These are phyloP conservation scores for Hortiboletus flavorubellus DNA, from an alignment of 768 basidiomycete genomes.

Conservation along the genomic window DNA sequence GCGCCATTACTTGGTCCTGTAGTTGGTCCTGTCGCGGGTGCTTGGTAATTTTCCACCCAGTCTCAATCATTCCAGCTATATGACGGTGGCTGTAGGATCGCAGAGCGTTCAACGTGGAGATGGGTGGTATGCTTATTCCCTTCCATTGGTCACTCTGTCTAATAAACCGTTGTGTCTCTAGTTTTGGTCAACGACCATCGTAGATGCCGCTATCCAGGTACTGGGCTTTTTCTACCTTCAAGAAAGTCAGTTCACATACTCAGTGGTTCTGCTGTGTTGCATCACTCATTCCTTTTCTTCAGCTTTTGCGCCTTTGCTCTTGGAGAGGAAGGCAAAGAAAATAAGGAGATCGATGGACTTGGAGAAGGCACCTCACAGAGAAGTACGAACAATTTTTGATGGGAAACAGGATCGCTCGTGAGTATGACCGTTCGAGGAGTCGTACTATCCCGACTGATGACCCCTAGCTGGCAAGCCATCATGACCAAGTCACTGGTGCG, in stretches of 20 bases:
- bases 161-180: slow-evolving; percentile 15
- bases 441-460: background rate
- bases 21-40: slow-evolving; percentile 59
- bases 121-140: slow-evolving; percentile 52
- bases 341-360: slow-evolving; percentile 44
- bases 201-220: slow-evolving; percentile 51
- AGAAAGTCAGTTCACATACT: slow-evolving; percentile 49
- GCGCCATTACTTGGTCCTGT: slow-evolving; percentile 67
- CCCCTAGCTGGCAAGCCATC: slow-evolving; percentile 47
- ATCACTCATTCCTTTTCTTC: slow-evolving; percentile 14
- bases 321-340: slow-evolving; percentile 49
- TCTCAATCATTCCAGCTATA: background rate
- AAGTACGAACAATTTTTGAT: slow-evolving; percentile 50
- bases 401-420: slow-evolving; percentile 40
- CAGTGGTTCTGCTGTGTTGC: background rate
- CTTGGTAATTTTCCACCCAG: slow-evolving; percentile 39
- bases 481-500: slow-evolving; percentile 53
- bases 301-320: slow-evolving; percentile 31
- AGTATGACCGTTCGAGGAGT: slow-evolving; percentile 17
- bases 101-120: slow-evolving; percentile 61
- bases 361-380: slow-evolving; percentile 40
- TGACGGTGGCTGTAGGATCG: slow-evolving; percentile 38
- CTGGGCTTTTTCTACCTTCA: slow-evolving; percentile 54
- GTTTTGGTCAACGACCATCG: slow-evolving; percentile 68
- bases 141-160: background rate